These are phyloP conservation scores for Trametes punicea DNA, from an alignment of 768 basidiomycete genomes.

Conservation along the genomic window DNA sequence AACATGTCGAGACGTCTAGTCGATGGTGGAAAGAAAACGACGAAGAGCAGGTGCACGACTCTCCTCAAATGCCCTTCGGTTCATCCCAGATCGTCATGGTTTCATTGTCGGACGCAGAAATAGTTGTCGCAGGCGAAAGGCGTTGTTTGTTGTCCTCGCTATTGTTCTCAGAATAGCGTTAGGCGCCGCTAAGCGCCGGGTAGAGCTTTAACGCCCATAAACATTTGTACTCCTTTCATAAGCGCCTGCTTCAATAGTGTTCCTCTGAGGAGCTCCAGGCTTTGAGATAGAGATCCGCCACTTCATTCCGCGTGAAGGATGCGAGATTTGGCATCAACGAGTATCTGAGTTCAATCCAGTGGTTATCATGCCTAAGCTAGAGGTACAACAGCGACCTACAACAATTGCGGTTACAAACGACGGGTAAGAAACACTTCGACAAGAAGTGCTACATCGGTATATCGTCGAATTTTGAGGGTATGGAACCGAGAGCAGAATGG, in stretches of 20 bases:
- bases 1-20: slow-evolving; percentile 35
- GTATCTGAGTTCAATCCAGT: not conserved
- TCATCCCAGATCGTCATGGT: slow-evolving; percentile 26
- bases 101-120: slow-evolving; percentile 22
- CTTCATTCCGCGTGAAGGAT: no score
- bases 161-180: slow-evolving; percentile 16
- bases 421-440: not conserved
- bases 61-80: slow-evolving; percentile 19
- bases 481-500: not conserved
- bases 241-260: not conserved
- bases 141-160: slow-evolving; percentile 14
- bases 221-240: not conserved
- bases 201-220: not conserved
- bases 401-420: not conserved
- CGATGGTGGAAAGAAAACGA: slow-evolving; percentile 11
- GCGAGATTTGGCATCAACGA: no score
- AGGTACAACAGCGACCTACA: not conserved
- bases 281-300: no score
- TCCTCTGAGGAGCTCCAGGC: not conserved
- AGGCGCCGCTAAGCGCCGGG: slow-evolving; percentile 1
- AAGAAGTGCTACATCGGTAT: no score
- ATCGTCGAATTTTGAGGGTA: no score
- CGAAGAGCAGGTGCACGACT: slow-evolving; percentile 8
- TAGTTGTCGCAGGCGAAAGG: slow-evolving; percentile 10
- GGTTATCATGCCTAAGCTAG: not conserved